Evolutionary conservation across 2,329 filamentous ascomycete genomes (phyloP).

Genomic region (Xylogone sp.): DNA sequence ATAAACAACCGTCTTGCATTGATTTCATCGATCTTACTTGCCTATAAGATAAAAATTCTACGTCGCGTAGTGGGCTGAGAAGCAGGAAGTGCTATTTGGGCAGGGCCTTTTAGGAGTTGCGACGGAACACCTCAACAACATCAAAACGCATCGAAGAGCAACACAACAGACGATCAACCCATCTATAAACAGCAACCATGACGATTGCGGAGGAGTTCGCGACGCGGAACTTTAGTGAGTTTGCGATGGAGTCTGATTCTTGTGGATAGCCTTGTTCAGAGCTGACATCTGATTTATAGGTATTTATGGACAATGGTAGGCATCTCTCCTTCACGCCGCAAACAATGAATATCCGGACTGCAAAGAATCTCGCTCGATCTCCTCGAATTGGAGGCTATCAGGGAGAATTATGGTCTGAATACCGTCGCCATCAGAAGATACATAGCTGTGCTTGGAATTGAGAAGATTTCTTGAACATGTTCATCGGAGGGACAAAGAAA

Average conservation of each 20-base stretch:
- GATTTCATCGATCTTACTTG: background rate
- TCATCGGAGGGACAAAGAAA: background rate
- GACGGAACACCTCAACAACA: no score
- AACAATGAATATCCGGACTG: background rate
- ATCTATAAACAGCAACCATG: constrained; percentile 52
- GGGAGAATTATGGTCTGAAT: no score
- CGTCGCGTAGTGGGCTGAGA: no score
- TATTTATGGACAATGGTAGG: constrained; percentile 76
- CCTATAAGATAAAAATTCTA: background rate
- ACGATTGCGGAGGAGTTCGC: constrained; percentile 69
- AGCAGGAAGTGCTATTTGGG: no score
- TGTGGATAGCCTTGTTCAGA: background rate
- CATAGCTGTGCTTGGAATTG: no score
- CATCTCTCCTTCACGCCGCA: constrained; percentile 8
- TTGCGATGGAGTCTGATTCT: background rate
- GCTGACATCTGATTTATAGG: constrained; percentile 39
- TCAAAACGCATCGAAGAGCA: background rate
- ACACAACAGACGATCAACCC: constrained; percentile 3
- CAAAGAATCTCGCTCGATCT: no score
- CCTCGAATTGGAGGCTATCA: no score
- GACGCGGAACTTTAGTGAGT: constrained; percentile 71
- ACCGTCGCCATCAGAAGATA: no score
- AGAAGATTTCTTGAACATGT: no score
- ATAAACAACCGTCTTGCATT: background rate
- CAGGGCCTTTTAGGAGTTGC: no score